Evolutionary conservation across 2,329 filamentous ascomycete genomes (phyloP).

Genomic region (Nemania diffusa): DNA sequence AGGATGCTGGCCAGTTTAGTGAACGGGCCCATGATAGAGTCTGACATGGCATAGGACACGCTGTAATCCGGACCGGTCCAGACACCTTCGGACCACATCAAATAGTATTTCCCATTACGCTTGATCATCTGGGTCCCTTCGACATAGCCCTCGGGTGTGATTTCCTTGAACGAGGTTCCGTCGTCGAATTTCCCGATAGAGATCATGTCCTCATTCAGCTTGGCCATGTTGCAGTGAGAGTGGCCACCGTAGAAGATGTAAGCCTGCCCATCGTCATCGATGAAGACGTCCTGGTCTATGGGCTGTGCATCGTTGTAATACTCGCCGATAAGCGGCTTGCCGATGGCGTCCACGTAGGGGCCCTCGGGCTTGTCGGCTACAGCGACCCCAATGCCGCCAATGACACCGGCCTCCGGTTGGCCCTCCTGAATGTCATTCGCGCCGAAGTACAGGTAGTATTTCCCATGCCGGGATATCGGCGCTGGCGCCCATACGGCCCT

Average conservation of each 20-base stretch:
- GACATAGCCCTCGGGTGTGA: conserved; percentile 59
- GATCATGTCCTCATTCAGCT: conserved; percentile 57
- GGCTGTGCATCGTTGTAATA: conserved; percentile 60
- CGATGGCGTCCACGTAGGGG: conserved; percentile 56
- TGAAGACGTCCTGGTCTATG: conserved; percentile 58
- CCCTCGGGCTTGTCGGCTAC: conserved; percentile 52
- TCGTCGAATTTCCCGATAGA: conserved; percentile 55
- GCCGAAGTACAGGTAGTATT: conserved; percentile 62
- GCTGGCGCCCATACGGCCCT: conserved; percentile 61
- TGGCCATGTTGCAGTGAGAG: conserved; percentile 55
- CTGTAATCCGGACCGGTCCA: conserved; percentile 60
- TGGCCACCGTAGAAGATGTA: conserved; percentile 59
- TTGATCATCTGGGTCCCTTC: conserved; percentile 58
- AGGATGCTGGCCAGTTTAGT: conserved; percentile 53
- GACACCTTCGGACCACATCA: conserved; percentile 58
- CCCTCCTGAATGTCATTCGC: conserved; percentile 58
- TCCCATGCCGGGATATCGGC: conserved; percentile 55
- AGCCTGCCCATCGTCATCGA: conserved; percentile 54
- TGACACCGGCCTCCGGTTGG: conserved; percentile 41
- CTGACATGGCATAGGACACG: conserved; percentile 56
- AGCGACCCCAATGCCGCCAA: conserved; percentile 57
- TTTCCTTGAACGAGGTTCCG: conserved; percentile 54
- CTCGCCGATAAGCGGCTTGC: conserved; percentile 54
- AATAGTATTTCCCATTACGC: conserved; percentile 55
- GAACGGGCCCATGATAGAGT: conserved; percentile 56